A percentile compares a stretch with the other conserved stretches of the same genome.
Conservation (phyloP, 139 green algal species). For the Auxenochlorella pyrenoidosa region DNA sequence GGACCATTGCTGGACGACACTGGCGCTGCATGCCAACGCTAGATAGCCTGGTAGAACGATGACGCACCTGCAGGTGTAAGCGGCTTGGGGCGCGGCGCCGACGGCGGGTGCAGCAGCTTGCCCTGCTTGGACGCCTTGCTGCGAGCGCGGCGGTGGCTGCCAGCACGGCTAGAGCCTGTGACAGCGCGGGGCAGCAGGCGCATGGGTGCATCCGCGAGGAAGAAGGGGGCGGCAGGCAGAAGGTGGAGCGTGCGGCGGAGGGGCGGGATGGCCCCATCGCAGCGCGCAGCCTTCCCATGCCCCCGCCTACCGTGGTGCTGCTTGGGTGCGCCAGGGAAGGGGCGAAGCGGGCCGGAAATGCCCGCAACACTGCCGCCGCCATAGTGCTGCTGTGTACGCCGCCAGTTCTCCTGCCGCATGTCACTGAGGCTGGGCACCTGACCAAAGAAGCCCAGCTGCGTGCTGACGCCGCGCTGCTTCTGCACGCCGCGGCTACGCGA, state of each 20-base stretch:
- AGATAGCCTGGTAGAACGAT: no score
- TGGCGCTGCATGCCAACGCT: no score
- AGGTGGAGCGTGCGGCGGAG: not conserved
- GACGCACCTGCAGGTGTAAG: constrained; percentile 32
- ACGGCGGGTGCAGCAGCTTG: not conserved
- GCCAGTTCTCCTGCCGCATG: constrained; percentile 24
- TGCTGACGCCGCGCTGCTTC: not conserved
- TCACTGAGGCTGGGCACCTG: constrained; percentile 29
- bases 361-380: not conserved
- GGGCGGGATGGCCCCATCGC: not conserved
- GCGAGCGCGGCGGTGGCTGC: not conserved
- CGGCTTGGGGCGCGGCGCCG: constrained; percentile 2
- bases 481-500: not conserved
- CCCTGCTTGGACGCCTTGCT: constrained; percentile 12
- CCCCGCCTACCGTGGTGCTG: constrained; percentile 29
- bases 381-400: constrained; percentile 15
- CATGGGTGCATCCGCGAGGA: constrained; percentile 1
- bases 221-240: constrained; percentile 4
- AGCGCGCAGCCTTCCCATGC: not conserved
- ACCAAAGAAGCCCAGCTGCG: constrained; percentile 35
- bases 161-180: not conserved
- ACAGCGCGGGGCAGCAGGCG: not conserved
- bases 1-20: no score
- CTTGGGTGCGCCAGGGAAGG: not conserved
- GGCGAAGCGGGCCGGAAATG: not conserved